phyloP scores from a whole-genome alignment of 495 filamentous ascomycete genomes.

The Neurospora pannonica region DNA sequence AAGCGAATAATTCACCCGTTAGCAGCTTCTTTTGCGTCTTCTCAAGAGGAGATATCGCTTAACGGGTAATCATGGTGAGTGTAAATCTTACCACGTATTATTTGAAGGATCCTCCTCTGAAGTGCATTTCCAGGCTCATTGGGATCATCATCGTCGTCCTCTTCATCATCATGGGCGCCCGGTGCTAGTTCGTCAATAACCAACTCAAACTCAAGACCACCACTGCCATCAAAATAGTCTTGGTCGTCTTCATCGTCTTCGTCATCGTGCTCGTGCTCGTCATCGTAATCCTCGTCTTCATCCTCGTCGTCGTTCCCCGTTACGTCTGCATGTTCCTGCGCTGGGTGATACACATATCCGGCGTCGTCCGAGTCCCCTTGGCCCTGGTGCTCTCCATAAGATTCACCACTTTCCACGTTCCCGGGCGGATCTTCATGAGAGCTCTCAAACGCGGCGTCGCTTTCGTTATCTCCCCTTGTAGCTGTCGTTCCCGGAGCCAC shows the following conservation, averaged over 20 bases:
- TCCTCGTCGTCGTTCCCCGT: conserved; percentile 18
- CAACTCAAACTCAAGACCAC: conserved; percentile 23
- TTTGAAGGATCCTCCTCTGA: conserved; percentile 20
- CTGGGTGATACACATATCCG: neutral
- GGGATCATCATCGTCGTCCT: neutral
- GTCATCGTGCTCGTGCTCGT: conserved; percentile 43
- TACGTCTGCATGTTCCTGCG: conserved; percentile 4
- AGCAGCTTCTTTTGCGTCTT: conserved; percentile 14
- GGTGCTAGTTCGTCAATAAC: conserved; percentile 13
- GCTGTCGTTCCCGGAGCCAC: neutral
- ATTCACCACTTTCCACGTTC: neutral
- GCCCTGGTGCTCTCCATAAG: neutral
- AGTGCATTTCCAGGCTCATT: conserved; percentile 5
- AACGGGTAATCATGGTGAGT: neutral
- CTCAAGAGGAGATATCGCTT: conserved; percentile 14
- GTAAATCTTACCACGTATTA: conserved; percentile 15
- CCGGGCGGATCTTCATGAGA: neutral
- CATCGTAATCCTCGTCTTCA: conserved; percentile 25
- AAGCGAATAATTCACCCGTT: conserved; percentile 5
- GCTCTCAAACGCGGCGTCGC: neutral
- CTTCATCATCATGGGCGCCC: neutral
- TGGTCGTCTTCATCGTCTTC: conserved; percentile 38
- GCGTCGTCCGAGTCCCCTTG: neutral
- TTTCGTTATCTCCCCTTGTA: neutral
- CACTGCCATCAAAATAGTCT: conserved; percentile 31